phyloP scores from a whole-genome alignment of 371 early-diverging fungal genomes.

The Circinella umbellata region DNA sequence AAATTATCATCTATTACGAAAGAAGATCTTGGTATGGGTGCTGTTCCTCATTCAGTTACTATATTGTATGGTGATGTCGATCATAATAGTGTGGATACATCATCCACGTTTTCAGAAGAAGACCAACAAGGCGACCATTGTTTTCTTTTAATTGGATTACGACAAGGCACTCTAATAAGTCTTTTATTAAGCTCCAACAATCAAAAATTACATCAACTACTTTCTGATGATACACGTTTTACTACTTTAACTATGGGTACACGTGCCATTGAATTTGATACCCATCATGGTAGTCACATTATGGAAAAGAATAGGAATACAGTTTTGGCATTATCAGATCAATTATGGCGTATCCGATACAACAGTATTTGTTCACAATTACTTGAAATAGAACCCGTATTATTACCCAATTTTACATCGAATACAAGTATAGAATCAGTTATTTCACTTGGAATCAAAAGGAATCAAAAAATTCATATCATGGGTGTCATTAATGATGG shows the following conservation, averaged over 20 bases:
- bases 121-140: background rate
- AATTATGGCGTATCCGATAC: constrained; percentile 31
- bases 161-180: constrained; percentile 11
- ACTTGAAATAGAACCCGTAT: constrained; percentile 29
- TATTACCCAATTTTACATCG: constrained; percentile 14
- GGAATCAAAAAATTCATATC: background rate
- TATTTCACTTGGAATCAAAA: background rate
- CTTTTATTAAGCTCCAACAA: background rate
- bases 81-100: background rate
- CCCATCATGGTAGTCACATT: background rate
- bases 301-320: background rate
- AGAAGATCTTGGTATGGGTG: background rate
- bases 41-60: constrained; percentile 1
- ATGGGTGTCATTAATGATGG: constrained; percentile 29
- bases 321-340: constrained; percentile 30
- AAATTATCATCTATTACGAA: background rate
- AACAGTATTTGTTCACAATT: background rate
- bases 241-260: background rate
- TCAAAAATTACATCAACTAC: background rate
- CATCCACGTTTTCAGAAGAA: background rate
- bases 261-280: constrained; percentile 15
- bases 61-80: background rate
- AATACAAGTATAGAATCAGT: constrained; percentile 10
- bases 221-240: background rate
- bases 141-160: constrained; percentile 13